phyloP scores from a whole-genome alignment of 495 filamentous ascomycete genomes.

The Neurospora sp. region DNA sequence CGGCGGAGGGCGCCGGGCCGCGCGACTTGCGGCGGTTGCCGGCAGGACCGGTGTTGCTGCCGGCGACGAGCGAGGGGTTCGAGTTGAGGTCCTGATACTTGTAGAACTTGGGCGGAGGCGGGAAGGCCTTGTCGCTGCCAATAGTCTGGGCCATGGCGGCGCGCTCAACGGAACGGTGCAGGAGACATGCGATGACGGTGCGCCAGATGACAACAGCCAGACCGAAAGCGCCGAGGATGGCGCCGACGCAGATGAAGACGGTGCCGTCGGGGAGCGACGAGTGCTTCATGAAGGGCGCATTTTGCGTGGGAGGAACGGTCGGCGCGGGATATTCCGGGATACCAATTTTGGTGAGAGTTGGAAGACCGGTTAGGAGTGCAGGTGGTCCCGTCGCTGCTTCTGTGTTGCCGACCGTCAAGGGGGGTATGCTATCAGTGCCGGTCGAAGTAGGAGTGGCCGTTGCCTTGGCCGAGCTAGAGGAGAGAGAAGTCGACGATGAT shows the following conservation, averaged over 20 bases:
- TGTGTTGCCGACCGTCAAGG: neutral
- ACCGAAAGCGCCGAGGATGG: slow-evolving; percentile 72
- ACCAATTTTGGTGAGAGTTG: slow-evolving; percentile 36
- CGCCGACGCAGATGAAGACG: slow-evolving; percentile 90
- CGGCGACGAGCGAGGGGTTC: slow-evolving; percentile 49
- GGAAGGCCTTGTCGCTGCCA: slow-evolving; percentile 53
- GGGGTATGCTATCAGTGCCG: neutral
- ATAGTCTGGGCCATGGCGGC: slow-evolving; percentile 62
- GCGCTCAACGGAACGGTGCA: slow-evolving; percentile 79
- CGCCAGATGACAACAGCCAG: slow-evolving; percentile 79
- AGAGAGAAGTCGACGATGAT: slow-evolving; percentile 5
- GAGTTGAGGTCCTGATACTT: slow-evolving; percentile 48
- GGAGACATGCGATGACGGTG: slow-evolving; percentile 76
- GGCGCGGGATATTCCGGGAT: slow-evolving; percentile 47
- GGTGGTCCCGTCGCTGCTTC: slow-evolving; percentile 8
- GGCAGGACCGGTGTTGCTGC: slow-evolving; percentile 22
- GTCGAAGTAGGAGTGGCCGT: neutral
- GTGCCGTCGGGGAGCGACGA: slow-evolving; percentile 89
- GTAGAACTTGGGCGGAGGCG: slow-evolving; percentile 44
- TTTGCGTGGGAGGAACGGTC: slow-evolving; percentile 67
- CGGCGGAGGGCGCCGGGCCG: slow-evolving; percentile 31
- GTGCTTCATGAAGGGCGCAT: slow-evolving; percentile 91
- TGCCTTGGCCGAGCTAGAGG: neutral
- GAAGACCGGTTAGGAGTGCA: slow-evolving; percentile 26
- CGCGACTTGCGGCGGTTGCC: slow-evolving; percentile 28